Evolutionary conservation across 2,329 filamentous ascomycete species (phyloP).

Genomic region (Aspergillus aculeatus): DNA sequence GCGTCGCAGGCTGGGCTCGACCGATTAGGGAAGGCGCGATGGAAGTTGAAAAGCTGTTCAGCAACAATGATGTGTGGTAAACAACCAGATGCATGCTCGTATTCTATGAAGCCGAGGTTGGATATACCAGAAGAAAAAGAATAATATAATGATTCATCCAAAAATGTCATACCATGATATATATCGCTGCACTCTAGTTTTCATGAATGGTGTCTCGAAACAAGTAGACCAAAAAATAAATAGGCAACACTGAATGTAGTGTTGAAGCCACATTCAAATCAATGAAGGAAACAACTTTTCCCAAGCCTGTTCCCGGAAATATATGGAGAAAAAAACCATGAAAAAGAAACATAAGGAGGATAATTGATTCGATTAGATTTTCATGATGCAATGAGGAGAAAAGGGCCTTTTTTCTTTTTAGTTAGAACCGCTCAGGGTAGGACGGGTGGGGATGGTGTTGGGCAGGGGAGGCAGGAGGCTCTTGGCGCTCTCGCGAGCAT

Average conservation of each 20-base stretch:
- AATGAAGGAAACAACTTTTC: background rate
- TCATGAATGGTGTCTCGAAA: background rate
- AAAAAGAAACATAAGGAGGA: too few species aligned
- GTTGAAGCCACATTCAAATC: background rate
- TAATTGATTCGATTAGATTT: background rate
- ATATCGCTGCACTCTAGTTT: background rate
- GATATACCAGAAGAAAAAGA: background rate
- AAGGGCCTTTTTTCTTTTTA: background rate
- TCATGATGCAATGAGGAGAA: background rate
- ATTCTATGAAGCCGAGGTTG: too few species aligned
- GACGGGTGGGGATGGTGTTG: slow-evolving; percentile 36
- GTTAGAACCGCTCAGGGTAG: slow-evolving; percentile 17
- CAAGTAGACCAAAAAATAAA: background rate
- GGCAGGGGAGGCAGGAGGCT: slow-evolving; percentile 46
- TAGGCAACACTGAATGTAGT: background rate
- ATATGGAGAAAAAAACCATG: too few species aligned
- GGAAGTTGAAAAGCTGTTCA: too few species aligned
- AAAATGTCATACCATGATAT: background rate
- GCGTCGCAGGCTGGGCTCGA: too few species aligned
- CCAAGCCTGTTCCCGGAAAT: background rate
- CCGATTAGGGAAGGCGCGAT: too few species aligned
- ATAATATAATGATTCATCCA: background rate
- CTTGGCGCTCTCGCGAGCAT: slow-evolving; percentile 57
- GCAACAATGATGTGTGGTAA: too few species aligned
- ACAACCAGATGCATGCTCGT: too few species aligned